Conservation (phyloP, 345 rosid species). For the Schrenkiella parvula region DNA sequence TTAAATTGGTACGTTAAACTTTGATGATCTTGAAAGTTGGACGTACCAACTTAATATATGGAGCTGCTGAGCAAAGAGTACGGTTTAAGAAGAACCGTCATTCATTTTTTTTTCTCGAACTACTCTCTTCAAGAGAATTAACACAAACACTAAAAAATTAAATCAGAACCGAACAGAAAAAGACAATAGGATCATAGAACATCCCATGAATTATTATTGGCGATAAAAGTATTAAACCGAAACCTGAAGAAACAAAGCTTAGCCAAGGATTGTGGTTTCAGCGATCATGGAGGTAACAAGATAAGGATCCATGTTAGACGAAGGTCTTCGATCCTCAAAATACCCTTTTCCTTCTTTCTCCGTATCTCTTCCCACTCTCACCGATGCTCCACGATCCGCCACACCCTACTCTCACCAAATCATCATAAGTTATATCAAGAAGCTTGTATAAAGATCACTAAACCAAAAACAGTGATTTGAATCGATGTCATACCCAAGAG, state of each 20-base stretch:
- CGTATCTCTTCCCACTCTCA: constrained; percentile 73
- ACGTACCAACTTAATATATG: background rate
- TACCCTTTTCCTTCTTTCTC: constrained; percentile 75
- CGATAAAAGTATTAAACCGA: background rate
- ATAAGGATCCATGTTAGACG: constrained; percentile 83
- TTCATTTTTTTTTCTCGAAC: no score
- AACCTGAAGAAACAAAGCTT: background rate
- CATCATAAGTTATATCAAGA: background rate
- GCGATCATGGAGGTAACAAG: constrained; percentile 73
- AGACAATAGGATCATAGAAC: background rate
- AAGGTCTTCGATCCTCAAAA: constrained; percentile 78
- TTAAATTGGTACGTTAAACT: no score
- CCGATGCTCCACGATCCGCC: constrained; percentile 67
- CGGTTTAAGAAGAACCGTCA: background rate
- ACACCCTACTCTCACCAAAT: constrained; percentile 48
- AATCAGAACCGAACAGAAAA: background rate
- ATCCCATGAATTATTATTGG: constrained; percentile 1
- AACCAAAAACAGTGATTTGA: background rate
- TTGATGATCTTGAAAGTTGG: background rate
- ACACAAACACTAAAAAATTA: background rate
- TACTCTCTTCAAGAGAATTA: background rate
- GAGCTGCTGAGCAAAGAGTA: background rate
- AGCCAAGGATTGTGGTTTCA: constrained; percentile 53
- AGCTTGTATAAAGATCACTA: background rate
- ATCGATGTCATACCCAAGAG: constrained; percentile 62